These are phyloP conservation scores for Fragaria iinumae DNA, from an alignment of 306 rosid genomes.

Conservation along the genomic window DNA sequence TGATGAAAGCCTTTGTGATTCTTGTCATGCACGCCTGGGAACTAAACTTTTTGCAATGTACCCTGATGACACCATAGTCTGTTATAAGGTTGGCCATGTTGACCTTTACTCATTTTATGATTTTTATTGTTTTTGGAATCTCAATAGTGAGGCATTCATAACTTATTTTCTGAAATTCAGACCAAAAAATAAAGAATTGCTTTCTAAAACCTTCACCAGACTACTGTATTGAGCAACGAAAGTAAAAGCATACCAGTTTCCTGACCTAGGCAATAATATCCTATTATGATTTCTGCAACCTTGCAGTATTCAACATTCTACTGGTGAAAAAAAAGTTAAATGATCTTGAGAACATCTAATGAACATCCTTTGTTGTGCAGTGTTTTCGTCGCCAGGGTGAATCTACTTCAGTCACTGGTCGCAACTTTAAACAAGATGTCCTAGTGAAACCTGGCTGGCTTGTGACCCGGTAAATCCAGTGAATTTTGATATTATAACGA, in stretches of 20 bases:
- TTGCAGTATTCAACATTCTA: not conserved
- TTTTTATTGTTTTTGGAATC: not conserved
- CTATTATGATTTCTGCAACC: not conserved
- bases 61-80: slow-evolving; percentile 88
- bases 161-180: not conserved
- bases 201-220: not conserved
- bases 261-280: slow-evolving; percentile 1
- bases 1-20: slow-evolving; percentile 94
- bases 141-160: not conserved
- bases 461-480: slow-evolving; percentile 54
- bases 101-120: slow-evolving; percentile 6
- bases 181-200: not conserved
- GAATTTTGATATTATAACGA: slow-evolving; percentile 15
- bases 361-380: slow-evolving; percentile 48
- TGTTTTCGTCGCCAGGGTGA: slow-evolving; percentile 96
- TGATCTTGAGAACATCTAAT: not conserved
- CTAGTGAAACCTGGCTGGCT: slow-evolving; percentile 92
- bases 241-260: not conserved
- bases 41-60: slow-evolving; percentile 97
- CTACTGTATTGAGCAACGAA: not conserved
- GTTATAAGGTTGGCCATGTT: slow-evolving; percentile 79
- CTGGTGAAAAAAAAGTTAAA: not conserved
- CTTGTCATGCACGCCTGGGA: slow-evolving; percentile 96
- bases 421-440: slow-evolving; percentile 77
- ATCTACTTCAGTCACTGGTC: slow-evolving; percentile 85